phyloP scores from a whole-genome alignment of 495 filamentous ascomycete species.

The Trichodelitschia bisporula region DNA sequence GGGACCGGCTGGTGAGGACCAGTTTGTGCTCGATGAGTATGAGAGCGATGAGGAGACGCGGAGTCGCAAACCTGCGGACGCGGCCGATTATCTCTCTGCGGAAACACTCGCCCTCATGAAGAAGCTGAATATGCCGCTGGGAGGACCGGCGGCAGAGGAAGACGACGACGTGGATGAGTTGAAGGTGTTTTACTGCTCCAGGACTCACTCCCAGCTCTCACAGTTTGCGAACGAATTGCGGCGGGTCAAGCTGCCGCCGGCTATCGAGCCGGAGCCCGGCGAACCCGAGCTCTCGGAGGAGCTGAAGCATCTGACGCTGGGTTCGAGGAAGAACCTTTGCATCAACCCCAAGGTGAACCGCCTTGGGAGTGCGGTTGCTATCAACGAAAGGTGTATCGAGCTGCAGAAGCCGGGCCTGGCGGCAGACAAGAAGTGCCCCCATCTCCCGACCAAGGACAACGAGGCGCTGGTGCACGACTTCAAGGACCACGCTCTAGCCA shows the following conservation, averaged over 20 bases:
- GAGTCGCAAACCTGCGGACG: no score
- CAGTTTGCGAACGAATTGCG: conserved; percentile 85
- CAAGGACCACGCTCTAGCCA: conserved; percentile 68
- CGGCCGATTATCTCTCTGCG: conserved; percentile 22
- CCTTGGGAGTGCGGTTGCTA: conserved; percentile 49
- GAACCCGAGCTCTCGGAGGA: conserved; percentile 24
- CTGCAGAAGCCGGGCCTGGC: conserved; percentile 53
- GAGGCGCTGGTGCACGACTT: conserved; percentile 51
- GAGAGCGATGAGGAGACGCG: conserved; percentile 49
- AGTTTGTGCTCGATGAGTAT: conserved; percentile 61
- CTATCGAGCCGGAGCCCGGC: conserved; percentile 15
- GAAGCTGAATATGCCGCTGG: conserved; percentile 19
- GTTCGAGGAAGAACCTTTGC: conserved; percentile 78
- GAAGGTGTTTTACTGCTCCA: conserved; percentile 72
- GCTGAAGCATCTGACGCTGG: conserved; percentile 68
- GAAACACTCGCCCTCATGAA: conserved; percentile 40
- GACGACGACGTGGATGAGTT: conserved; percentile 24
- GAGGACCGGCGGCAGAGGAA: conserved; percentile 23
- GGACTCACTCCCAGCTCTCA: conserved; percentile 83
- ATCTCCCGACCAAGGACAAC: conserved; percentile 53
- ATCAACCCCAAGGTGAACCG: conserved; percentile 63
- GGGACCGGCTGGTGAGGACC: conserved; percentile 32
- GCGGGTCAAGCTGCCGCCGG: conserved; percentile 52
- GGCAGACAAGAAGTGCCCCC: conserved; percentile 46
- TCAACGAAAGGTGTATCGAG: conserved; percentile 89